phyloP scores from a whole-genome alignment of 2,329 filamentous ascomycete species.

The Penicillium sp. region DNA sequence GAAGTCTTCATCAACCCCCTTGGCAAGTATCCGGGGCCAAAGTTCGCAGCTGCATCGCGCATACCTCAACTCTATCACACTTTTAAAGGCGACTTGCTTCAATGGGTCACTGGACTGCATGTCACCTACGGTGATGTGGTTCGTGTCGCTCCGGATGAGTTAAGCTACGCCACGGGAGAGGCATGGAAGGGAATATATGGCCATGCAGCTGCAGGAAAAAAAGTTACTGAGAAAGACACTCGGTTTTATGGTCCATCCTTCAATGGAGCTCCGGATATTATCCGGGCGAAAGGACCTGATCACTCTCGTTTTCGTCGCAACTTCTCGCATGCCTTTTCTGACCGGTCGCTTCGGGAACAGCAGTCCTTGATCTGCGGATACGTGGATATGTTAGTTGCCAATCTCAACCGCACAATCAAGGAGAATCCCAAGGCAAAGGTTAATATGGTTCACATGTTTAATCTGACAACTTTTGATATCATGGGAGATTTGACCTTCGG shows the following conservation, averaged over 20 bases:
- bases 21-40: conserved; percentile 6
- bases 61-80: conserved; percentile 6
- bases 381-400: not conserved
- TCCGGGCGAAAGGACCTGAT: not conserved
- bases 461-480: not conserved
- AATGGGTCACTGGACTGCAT: conserved; percentile 6
- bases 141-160: conserved; percentile 7
- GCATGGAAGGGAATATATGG: conserved; percentile 9
- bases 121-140: conserved; percentile 12
- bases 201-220: not conserved
- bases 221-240: not conserved
- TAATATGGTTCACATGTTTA: not conserved
- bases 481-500: no score
- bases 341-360: not conserved
- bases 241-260: not conserved
- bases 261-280: not conserved
- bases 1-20: conserved; percentile 9
- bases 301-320: not conserved
- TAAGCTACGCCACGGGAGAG: conserved; percentile 6
- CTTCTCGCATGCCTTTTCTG: not conserved
- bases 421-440: not conserved
- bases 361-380: not conserved
- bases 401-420: not conserved
- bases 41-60: conserved; percentile 2
- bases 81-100: conserved; percentile 6